Conservation (phyloP, 73 alveolate species). For the Symbiodinium pilosum region DNA sequence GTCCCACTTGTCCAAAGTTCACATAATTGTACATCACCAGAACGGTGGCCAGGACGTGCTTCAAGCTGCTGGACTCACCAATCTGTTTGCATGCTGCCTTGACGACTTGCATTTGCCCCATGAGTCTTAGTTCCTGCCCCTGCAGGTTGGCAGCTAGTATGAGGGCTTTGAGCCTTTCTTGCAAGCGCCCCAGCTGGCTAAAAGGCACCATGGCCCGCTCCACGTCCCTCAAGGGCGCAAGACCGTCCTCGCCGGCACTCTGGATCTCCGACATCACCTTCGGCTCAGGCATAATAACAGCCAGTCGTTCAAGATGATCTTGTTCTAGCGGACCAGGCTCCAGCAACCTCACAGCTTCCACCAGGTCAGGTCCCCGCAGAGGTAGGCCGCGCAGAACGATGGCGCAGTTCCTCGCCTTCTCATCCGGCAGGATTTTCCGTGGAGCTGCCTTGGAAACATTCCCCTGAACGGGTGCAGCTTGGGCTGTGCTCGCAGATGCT, state of each 20-base stretch:
- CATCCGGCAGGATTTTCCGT: slow-evolving; percentile 45
- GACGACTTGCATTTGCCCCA: slow-evolving; percentile 7
- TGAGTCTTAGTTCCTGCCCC: slow-evolving; percentile 21
- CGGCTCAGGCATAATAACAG: slow-evolving; percentile 58
- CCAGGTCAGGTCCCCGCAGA: slow-evolving; percentile 21
- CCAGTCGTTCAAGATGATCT: slow-evolving; percentile 87
- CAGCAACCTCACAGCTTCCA: slow-evolving; percentile 28
- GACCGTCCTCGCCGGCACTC: not conserved
- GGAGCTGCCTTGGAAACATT: not conserved
- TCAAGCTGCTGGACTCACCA: slow-evolving; percentile 31
- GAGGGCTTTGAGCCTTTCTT: slow-evolving; percentile 55
- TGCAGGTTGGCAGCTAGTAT: slow-evolving; percentile 58
- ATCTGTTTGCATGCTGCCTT: slow-evolving; percentile 40
- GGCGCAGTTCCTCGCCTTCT: slow-evolving; percentile 74
- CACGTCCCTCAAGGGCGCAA: slow-evolving; percentile 41
- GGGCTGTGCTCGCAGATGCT: not conserved
- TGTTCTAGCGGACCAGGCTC: slow-evolving; percentile 90
- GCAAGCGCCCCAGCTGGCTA: slow-evolving; percentile 45
- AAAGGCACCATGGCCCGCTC: slow-evolving; percentile 60
- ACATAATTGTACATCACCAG: slow-evolving; percentile 84
- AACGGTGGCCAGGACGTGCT: slow-evolving; percentile 64
- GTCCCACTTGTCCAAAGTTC: slow-evolving; percentile 75
- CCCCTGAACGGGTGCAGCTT: not conserved
- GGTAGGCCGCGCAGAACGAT: slow-evolving; percentile 43
- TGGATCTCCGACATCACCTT: slow-evolving; percentile 39